Evolutionary conservation across 306 rosid genomes (phyloP).

Genomic region (Datisca glomerata): DNA sequence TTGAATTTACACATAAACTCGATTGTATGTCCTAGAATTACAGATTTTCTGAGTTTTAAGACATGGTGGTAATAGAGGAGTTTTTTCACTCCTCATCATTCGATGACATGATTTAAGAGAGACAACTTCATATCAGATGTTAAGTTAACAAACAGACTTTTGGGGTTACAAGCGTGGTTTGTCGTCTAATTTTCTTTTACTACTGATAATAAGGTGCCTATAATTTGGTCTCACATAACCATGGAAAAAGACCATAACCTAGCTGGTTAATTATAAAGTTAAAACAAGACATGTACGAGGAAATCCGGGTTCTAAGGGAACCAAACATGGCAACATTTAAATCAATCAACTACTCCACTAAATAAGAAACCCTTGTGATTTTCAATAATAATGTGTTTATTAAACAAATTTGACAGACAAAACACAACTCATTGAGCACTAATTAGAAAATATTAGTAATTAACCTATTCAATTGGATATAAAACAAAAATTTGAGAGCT

Average conservation of each 20-base stretch:
- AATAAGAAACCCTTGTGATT: slow-evolving; percentile 16
- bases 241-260: neutral
- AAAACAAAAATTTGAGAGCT: slow-evolving; percentile 37
- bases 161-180: no score
- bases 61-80: no score
- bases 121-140: no score
- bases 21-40: no score
- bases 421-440: slow-evolving; percentile 80
- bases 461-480: slow-evolving; percentile 20
- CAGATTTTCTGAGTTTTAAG: no score
- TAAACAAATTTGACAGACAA: slow-evolving; percentile 49
- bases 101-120: no score
- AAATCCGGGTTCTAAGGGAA: slow-evolving; percentile 74
- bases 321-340: slow-evolving; percentile 56
- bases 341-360: slow-evolving; percentile 76
- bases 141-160: no score
- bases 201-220: no score
- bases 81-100: no score
- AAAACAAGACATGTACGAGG: slow-evolving; percentile 44
- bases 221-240: neutral
- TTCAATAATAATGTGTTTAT: slow-evolving; percentile 26
- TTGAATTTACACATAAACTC: no score
- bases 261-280: slow-evolving; percentile 9
- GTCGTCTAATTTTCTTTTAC: no score
- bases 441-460: slow-evolving; percentile 22